Evolutionary conservation across 441 rosid genomes (phyloP), one percentile per base, ranked within the genome.

Genomic region (Erysimum pusillum): DNA sequence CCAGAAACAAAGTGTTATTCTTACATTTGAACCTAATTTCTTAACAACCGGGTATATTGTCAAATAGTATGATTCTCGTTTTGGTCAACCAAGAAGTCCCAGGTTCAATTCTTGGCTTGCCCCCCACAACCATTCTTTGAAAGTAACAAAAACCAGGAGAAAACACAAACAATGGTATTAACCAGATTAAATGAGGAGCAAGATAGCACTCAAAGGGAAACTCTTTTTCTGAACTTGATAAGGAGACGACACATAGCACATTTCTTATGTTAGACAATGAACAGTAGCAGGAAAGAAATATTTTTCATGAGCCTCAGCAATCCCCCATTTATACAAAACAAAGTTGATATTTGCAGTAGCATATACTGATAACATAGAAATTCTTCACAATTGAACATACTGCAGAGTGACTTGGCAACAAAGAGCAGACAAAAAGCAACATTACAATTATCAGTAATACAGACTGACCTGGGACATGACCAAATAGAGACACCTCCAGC

Each of bases 401-500:
- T 0, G 57, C 22, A 58, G 35, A 58, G 17, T 58, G 36, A 61
- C 45, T 70, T 13, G 15, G 15, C 28, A 59, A 25, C 58, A 35
- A 46, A 71, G 38, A 9, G 48, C 3, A 71, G 28, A 71, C 38
- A 46, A 7, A 46, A 46, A n/a, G 38, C 35, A 71, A 20, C 25
- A 54, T 32, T 34, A 73, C 36, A 64, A 14, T 42, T 6, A 32
- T 53, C 38, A 64, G 49, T 46, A 20, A 53, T 49, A 45, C 71
- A 62, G 49, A 71, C 79, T 53, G 66, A 76, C 80, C 75, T 69
- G 66, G 28, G 44, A 41, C 59, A 62, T 7, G 75, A 54, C 62
- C 25, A 53, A 7, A 53, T 4, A 44, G 31, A 60, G 15, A 28
- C 57, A 67, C 17, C 58, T 52, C 59, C 7, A 42, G 32, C 17